Conservation (phyloP, 768 basidiomycete species). For the Agrocybe praecox region DNA sequence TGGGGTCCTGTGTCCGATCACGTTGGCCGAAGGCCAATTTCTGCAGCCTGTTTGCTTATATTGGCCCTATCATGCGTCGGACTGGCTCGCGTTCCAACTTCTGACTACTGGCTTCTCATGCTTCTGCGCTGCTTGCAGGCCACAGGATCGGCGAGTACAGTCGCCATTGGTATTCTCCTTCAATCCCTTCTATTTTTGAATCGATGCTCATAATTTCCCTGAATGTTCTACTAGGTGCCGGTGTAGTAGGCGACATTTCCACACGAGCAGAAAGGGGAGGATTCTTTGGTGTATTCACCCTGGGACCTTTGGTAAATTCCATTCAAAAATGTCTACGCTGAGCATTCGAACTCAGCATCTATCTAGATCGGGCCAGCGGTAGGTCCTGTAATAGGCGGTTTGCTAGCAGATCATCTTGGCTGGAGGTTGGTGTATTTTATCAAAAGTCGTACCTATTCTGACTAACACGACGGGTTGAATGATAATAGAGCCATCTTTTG, state of each 20-base stretch:
- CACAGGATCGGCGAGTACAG: conserved; percentile 76
- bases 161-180: conserved; percentile 59
- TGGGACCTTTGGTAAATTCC: conserved; percentile 58
- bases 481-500: conserved; percentile 57
- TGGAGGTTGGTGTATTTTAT: conserved; percentile 54
- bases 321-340: too few species aligned
- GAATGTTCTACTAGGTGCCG: conserved; percentile 49
- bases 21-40: conserved; percentile 64
- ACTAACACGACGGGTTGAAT: neutral
- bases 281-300: conserved; percentile 66
- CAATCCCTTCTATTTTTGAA: neutral
- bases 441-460: neutral
- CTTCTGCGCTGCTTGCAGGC: conserved; percentile 84
- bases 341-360: too few species aligned
- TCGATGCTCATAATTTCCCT: neutral
- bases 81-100: conserved; percentile 48
- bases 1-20: conserved; percentile 76
- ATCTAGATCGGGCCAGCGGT: conserved; percentile 59
- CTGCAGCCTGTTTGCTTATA: conserved; percentile 63
- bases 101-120: conserved; percentile 78
- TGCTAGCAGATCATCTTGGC: conserved; percentile 55
- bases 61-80: conserved; percentile 69
- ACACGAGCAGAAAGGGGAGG: conserved; percentile 72
- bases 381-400: conserved; percentile 64
- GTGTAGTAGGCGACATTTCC: conserved; percentile 80